Evolutionary conservation across 2,329 filamentous ascomycete species (phyloP), one percentile per base, ranked within the genome.

Genomic region (Immersiporthe knoxdaviesiana): DNA sequence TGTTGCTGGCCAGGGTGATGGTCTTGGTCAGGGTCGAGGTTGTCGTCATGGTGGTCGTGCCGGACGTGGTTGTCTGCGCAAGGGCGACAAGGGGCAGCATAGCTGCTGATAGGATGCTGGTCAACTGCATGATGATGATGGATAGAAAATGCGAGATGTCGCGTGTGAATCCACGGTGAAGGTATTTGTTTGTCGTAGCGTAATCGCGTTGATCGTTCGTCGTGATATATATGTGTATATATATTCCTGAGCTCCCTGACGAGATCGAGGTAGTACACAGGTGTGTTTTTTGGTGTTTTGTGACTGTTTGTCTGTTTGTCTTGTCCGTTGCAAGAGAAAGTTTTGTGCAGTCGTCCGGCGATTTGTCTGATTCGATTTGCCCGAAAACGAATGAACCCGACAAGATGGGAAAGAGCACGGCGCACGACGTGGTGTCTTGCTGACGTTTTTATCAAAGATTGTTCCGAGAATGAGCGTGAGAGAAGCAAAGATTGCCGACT

Each of bases 61-160:
- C 81, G 58, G 82, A 81, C 32, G 75, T 74, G 44, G 76, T 62
- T 12, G 35, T 78, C 65, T 81, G 76, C 50, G 85, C 85, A 65
- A 85, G 74, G 70, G 85, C 87, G 75, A 88, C 76, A 66, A 86
- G 80, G 74, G 87, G 86, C 76, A 89, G 81, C 72, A 84, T 76
- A 71, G 81, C 77, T 71, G 83, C 82, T 70, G 85, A 77, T 75
- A 84, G 69, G 70, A 88, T 74, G 39, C 82, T 77, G 61, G 79
- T 77, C 74, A 84, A 73, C 71, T 81, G 81, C 82, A 84, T 84
- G 72, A 54, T 61, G 71, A 58, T 8, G 35, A 35, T 72, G 60
- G 60, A 39, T 56, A 65, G 61, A 44, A 65, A 39, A 41, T 50
- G 41, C 59, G 56, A 52, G n/a, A 32, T 27, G 39, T 68, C 37